Evolutionary conservation across 495 filamentous ascomycete species (phyloP).

Genomic region (Penicillium roqueforti): DNA sequence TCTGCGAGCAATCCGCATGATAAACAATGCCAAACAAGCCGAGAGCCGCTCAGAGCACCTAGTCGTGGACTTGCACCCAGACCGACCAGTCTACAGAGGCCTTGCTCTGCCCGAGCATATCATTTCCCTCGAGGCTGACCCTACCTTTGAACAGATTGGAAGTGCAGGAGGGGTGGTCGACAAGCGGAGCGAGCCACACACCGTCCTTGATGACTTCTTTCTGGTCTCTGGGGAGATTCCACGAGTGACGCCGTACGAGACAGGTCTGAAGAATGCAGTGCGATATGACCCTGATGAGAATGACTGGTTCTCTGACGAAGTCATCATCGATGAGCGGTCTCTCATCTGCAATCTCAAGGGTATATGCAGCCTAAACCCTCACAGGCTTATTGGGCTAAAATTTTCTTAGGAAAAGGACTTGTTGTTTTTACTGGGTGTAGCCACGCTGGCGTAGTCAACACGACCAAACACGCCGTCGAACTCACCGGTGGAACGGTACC

Average conservation of each 20-base stretch:
- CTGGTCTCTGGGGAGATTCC: conserved; percentile 57
- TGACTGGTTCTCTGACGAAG: conserved; percentile 52
- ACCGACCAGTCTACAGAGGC: conserved; percentile 53
- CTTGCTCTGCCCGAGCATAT: conserved; percentile 39
- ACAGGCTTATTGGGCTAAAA: conserved; percentile 1
- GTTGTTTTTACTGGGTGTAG: conserved; percentile 62
- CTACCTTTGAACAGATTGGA: conserved; percentile 50
- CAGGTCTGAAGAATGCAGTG: conserved; percentile 46
- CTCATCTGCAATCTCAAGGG: conserved; percentile 57
- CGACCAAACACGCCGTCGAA: conserved; percentile 46
- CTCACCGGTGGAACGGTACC: conserved; percentile 36
- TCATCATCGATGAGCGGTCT: conserved; percentile 56
- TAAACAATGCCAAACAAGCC: conserved; percentile 41
- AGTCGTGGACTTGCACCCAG: conserved; percentile 52
- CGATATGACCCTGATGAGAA: conserved; percentile 41
- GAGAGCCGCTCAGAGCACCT: conserved; percentile 28
- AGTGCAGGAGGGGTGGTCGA: conserved; percentile 42
- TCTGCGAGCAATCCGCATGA: conserved; percentile 41
- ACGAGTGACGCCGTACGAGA: conserved; percentile 50
- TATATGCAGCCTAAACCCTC: conserved; percentile 9
- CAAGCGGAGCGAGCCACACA: conserved; percentile 45
- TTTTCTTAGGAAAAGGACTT: conserved; percentile 46
- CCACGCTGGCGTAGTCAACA: conserved; percentile 58
- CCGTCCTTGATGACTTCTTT: conserved; percentile 53
- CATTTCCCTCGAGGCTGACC: conserved; percentile 55